Percentiles rank a stretch among this genome's conserved stretches.
phyloP scores from a whole-genome alignment of 2,329 filamentous ascomycete genomes.

The Trichoderma endophyticum region DNA sequence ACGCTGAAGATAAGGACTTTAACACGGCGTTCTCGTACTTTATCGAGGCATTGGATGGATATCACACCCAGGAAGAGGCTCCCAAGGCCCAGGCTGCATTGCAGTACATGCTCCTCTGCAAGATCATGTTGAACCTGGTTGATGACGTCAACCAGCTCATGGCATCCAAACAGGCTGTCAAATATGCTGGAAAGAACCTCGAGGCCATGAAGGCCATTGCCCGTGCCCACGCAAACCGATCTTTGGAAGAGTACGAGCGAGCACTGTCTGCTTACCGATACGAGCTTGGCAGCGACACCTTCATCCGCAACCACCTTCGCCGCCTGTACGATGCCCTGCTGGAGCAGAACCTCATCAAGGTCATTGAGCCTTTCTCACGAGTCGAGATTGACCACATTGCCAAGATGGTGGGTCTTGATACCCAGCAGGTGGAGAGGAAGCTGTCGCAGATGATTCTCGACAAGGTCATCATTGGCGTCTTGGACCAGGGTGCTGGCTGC shows the following conservation, averaged over 20 bases:
- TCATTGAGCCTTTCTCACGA: constrained; percentile 96
- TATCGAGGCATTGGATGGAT: constrained; percentile 96
- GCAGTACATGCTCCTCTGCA: constrained; percentile 99
- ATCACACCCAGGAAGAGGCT: constrained; percentile 86
- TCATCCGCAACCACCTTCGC: constrained; percentile 95
- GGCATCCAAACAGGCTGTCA: constrained; percentile 92
- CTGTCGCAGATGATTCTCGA: constrained; percentile 99
- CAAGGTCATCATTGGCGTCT: constrained; percentile 95
- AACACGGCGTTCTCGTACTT: constrained; percentile 99
- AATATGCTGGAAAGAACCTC: constrained; percentile 91
- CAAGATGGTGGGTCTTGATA: constrained; percentile 95
- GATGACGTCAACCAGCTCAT: constrained; percentile 96
- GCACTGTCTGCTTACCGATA: constrained; percentile 86
- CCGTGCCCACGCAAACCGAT: constrained; percentile 90
- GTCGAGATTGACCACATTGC: constrained; percentile 97
- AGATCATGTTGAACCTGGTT: constrained; percentile 97
- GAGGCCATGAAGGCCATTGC: constrained; percentile 99
- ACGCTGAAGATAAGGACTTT: constrained; percentile 98
- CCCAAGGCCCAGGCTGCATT: constrained; percentile 91
- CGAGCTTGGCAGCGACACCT: constrained; percentile 89
- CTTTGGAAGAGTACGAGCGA: constrained; percentile 93
- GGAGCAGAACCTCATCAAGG: constrained; percentile 99
- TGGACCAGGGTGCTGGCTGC: constrained; percentile 96
- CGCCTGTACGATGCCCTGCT: constrained; percentile 97
- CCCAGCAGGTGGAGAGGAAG: constrained; percentile 95